Base-by-base conservation (phyloP, 2,329 filamentous ascomycete genomes). In the Phialemonium atrogriseum region DNA sequence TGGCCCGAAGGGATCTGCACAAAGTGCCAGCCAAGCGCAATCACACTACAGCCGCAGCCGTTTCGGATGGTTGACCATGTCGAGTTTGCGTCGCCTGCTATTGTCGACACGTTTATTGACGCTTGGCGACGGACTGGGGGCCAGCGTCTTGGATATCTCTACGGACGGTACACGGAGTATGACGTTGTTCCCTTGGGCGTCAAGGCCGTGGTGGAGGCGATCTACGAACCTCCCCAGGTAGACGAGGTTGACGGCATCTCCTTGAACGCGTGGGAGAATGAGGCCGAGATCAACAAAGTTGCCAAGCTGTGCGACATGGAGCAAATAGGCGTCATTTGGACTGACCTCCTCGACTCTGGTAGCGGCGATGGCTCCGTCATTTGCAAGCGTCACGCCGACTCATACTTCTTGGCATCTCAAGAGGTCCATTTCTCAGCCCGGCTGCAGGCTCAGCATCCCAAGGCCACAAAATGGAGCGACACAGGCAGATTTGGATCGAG, bases 41-140 rank as follows among this genome's bases (percentile, higher is more conserved):
- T 98, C 51, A 94, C 86, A 9, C 64, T 98, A 32, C 88, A 96
- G 52, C 86, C 87, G 5, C 91, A 98, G 56, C 71, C 81, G 13
- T 98, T 89, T 56, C 85, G 91, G 31, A 95, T 91, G 84, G 88
- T 98, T 4, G 91, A 98, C 49, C 91, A 98, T 55, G 91, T 98
- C 41, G 93, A 98, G 57, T 96, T 98, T 52, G 80, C 89, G 2
- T 80, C 84, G 1, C 79, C 86, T 4, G 70, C 77, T 33, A 74
- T 96, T 20, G 84, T 96, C 47, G 84, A 98, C 52, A 77, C 74
- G n/a, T 77, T 96, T 35, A 77, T 98, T 42, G 79, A 95, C 49
- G 84, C 89, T 36, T 98, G 91, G 89, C 74, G 93, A 45, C 80
- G 76, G 43, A 87, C 84, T 2, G 89, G 87, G 4, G 62, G 72